phyloP scores from a whole-genome alignment of 1,284 basidiomycete species.

The Neonothopanus nambi region DNA sequence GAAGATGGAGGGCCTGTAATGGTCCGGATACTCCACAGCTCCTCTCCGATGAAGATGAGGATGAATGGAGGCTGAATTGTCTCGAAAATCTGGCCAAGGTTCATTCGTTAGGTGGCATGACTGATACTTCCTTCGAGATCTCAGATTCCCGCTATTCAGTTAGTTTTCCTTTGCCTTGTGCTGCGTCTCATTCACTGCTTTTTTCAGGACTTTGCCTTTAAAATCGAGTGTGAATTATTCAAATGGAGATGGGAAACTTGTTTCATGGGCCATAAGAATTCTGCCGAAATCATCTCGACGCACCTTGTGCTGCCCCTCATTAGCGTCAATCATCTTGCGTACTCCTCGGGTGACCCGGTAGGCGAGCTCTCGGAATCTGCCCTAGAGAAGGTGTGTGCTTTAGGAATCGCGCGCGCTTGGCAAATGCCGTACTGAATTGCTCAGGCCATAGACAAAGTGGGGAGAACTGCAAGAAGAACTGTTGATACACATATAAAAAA shows the following conservation, averaged over 20 bases:
- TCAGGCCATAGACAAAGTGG: conserved; percentile 68
- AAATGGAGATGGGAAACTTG: conserved; percentile 79
- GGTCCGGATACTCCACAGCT: conserved; percentile 26
- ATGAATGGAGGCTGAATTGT: conserved; percentile 54
- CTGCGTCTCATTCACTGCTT: conserved; percentile 9
- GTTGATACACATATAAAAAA: conserved; percentile 72
- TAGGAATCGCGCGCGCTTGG: background rate
- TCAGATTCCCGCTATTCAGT: conserved; percentile 62
- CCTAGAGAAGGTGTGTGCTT: conserved; percentile 58
- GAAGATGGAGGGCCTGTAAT: conserved; percentile 68
- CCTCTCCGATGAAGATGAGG: conserved; percentile 41
- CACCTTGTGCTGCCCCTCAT: conserved; percentile 76
- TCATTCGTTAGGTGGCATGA: conserved; percentile 59
- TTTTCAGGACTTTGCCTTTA: conserved; percentile 63
- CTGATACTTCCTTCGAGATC: conserved; percentile 57
- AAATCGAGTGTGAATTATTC: conserved; percentile 57
- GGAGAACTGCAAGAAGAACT: conserved; percentile 63
- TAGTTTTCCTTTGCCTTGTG: conserved; percentile 22
- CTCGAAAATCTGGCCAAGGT: conserved; percentile 53
- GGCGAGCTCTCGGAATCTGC: conserved; percentile 53
- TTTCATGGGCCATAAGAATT: conserved; percentile 58
- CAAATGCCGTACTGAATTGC: background rate
- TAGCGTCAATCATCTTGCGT: conserved; percentile 64
- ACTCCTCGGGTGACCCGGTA: conserved; percentile 58
- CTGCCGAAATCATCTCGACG: conserved; percentile 70